Evolutionary conservation across 768 basidiomycete genomes (phyloP), one percentile per base, ranked within the genome.

Genomic region (Plicaturopsis crispa): DNA sequence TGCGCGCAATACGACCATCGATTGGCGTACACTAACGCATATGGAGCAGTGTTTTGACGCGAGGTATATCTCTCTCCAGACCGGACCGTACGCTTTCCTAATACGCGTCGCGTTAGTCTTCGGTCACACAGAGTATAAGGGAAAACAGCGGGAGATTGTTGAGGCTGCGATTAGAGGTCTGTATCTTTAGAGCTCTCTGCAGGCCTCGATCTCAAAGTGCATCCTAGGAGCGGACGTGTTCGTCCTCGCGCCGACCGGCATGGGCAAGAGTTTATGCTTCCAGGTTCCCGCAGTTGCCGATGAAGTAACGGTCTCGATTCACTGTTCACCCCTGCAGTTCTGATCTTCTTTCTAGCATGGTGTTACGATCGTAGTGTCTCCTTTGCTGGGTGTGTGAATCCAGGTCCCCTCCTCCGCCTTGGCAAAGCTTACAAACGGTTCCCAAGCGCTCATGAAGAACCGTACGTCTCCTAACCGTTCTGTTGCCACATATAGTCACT

Each of bases 261-360:
- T 90, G 83, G 89, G 88, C 23, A 91, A 91, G 85, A 88, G 85
- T 49, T 50, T 91, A 3, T 91, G 88, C 57, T 91, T 90, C 51
- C 88, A 90, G 60, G 62, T 89, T 20, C 88, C 88, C 31, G 87
- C 88, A 0, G 60, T 82, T 23, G 77, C 78, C 6, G 73, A 70
- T 28, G 64, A 73, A 41, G 84, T 82, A 42, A 37, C 56, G 24
- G 8, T 35, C 16, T 31, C 38, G 11, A 47, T 49, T 13, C 21
- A 24, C 26, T 39, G 19, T 19, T 5, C 7, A 31, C 26, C 16
- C 20, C 6, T n/a, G 16, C n/a, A 34, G 6, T 37, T 33, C 2
- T 18, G 18, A 6, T n/a, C 26, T 2, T 24, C 20, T 12, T 18
- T 28, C 14, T 32, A 86, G 83, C 63, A 62, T 28, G 87, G 86